These are phyloP conservation scores for Cryptococcus maquisensis DNA, from an alignment of 1,284 basidiomycete species.

Conservation along the genomic window DNA sequence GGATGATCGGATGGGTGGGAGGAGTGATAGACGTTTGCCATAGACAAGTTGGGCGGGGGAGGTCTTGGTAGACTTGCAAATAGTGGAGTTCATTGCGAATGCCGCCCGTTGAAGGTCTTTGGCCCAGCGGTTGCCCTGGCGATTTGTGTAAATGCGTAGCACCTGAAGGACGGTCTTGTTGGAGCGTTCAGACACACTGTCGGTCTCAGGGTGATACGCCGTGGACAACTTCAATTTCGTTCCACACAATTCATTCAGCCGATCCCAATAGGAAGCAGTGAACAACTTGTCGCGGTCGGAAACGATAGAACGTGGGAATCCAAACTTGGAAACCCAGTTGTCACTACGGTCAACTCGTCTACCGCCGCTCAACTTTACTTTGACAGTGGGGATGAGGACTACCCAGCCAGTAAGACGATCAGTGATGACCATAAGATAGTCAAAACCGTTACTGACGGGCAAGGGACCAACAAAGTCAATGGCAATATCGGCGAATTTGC, in stretches of 20 bases:
- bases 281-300: not conserved
- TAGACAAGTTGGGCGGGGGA: not conserved
- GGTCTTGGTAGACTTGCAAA: not conserved
- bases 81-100: not conserved
- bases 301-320: not conserved
- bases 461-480: not conserved
- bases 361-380: not conserved
- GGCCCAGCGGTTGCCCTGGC: not conserved
- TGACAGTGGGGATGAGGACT: not conserved
- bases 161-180: conserved; percentile 1
- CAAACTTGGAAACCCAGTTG: not conserved
- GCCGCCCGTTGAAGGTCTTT: not conserved
- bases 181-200: not conserved
- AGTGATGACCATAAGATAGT: not conserved
- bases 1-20: too few species aligned
- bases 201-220: not conserved
- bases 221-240: not conserved
- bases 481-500: not conserved
- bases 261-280: not conserved
- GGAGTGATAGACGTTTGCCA: not conserved
- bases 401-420: not conserved
- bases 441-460: not conserved
- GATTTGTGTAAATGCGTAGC: not conserved
- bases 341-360: not conserved
- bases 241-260: not conserved